Base-by-base conservation (phyloP, 805 yeast species). In the Ogataea trehalophila region DNA sequence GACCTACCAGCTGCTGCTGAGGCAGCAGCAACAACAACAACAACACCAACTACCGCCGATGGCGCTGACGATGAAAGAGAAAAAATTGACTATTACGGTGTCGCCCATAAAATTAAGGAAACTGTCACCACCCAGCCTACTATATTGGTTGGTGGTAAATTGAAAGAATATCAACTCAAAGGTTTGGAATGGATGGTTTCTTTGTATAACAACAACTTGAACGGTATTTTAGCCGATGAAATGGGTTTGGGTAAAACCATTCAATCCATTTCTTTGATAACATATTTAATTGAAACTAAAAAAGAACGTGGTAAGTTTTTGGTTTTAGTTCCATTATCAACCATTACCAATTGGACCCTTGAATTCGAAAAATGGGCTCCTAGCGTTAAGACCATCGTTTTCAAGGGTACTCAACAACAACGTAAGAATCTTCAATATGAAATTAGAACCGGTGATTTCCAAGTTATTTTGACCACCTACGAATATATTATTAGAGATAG, bases 281-380 rank as follows among this genome's bases (percentile, higher is more conserved):
- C 92, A 1, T 83, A 87, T 60, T 70, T 87, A 46, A 76, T 77
- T 49, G 95, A 87, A 60, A 71, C 66, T 37, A 87, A 87, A 58
- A 76, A 81, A 46, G 77, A 74, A 41, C 76, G 74, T 41, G 88
- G 84, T 33, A 87, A 87, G 48, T 87, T 82, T 56, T 74, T 87
- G 60, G 88, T 87, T 39, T 82, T 87, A 64, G 95, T 87, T 31
- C 95, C 95, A 5, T 71, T 87, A 53, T 86, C 94, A 2, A 87
- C 95, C 0, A 77, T 87, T 38, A 85, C 95, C 1, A 87, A 87
- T 62, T 87, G 95, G 95, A 85, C 87, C 14, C 52, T 85, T 47
- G 95, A 87, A 66, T 87, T 87, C 61, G 94, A 86, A 53, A 85
- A 85, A 66, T 87, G 95, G 95, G 95, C 94, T 0, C 95, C 95